Percentiles rank a stretch among this genome's conserved stretches.
phyloP scores from a whole-genome alignment of 2,329 filamentous ascomycete genomes.

The Fusarium guadeloupense region DNA sequence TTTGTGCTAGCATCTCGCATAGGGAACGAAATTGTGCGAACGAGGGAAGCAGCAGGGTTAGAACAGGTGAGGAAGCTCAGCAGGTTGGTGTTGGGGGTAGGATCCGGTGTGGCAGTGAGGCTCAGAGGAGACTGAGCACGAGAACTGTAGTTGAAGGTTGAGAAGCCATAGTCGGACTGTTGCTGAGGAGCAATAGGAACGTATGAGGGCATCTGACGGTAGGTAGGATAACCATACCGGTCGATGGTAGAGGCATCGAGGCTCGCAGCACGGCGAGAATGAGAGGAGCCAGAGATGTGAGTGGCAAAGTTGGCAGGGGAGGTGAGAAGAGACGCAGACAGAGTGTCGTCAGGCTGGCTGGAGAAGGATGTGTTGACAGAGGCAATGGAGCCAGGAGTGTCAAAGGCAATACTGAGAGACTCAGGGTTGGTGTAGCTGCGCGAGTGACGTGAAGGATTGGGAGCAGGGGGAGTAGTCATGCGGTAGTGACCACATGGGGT shows the following conservation, averaged over 20 bases:
- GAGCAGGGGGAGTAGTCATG: constrained; percentile 44
- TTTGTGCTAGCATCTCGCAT: constrained; percentile 73
- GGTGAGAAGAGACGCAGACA: constrained; percentile 66
- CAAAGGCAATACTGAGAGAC: constrained; percentile 54
- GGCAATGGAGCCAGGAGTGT: constrained; percentile 37
- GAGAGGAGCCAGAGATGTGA: constrained; percentile 42
- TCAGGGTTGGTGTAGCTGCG: constrained; percentile 72
- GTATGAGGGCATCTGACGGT: constrained; percentile 73
- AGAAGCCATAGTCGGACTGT: constrained; percentile 55
- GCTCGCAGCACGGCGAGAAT: constrained; percentile 68
- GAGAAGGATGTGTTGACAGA: constrained; percentile 54
- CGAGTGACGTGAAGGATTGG: constrained; percentile 55
- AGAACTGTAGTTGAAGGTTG: constrained; percentile 52
- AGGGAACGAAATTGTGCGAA: constrained; percentile 78
- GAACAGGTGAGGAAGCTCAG: constrained; percentile 79
- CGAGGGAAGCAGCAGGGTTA: constrained; percentile 84
- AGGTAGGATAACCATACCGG: constrained; percentile 84
- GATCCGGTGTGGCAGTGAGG: constrained; percentile 54
- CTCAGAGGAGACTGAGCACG: constrained; percentile 59
- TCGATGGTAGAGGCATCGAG: constrained; percentile 73
- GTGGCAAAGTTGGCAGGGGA: constrained; percentile 69
- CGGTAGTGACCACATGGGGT: constrained; percentile 55
- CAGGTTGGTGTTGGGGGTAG: constrained; percentile 71
- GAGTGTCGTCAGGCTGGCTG: constrained; percentile 41
- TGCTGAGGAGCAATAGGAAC: constrained; percentile 37